phyloP scores from a whole-genome alignment of 805 yeast species.

The Candida golubevii region DNA sequence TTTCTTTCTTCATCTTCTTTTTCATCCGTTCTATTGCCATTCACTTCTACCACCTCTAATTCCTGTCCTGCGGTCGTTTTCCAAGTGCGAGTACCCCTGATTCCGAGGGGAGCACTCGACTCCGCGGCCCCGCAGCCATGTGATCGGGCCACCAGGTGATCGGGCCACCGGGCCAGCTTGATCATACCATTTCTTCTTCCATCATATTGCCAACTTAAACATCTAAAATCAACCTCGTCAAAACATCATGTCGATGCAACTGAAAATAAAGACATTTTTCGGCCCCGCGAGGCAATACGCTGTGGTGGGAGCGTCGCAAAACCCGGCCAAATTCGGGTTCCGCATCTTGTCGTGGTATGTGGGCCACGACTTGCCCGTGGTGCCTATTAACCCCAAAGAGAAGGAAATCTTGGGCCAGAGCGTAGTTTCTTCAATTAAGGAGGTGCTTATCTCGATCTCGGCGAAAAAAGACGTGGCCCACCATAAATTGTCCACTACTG shows the following conservation, averaged over 20 bases:
- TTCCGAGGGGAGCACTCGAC: too few relatives aligned
- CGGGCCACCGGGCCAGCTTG: too few relatives aligned
- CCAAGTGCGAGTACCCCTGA: too few relatives aligned
- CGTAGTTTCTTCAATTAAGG: slow-evolving; percentile 32
- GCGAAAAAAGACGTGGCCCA: slow-evolving; percentile 17
- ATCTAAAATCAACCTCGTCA: too few relatives aligned
- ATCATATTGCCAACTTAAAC: too few relatives aligned
- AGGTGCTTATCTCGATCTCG: slow-evolving; percentile 22
- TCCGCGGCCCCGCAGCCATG: too few relatives aligned
- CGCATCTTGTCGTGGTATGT: slow-evolving; percentile 68
- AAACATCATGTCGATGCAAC: slow-evolving; percentile 33
- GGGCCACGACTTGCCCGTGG: slow-evolving; percentile 50
- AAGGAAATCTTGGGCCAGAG: slow-evolving; percentile 42
- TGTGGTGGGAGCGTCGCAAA: slow-evolving; percentile 69
- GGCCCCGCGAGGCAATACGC: slow-evolving; percentile 50
- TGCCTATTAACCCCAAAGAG: slow-evolving; percentile 62
- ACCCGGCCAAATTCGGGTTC: slow-evolving; percentile 63
- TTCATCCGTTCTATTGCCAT: too few relatives aligned
- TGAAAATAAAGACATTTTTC: slow-evolving; percentile 43
- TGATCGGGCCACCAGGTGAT: too few relatives aligned
- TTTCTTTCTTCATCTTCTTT: too few relatives aligned
- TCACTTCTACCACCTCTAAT: too few relatives aligned
- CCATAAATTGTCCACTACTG: slow-evolving; percentile 26
- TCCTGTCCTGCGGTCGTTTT: too few relatives aligned
- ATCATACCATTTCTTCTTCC: too few relatives aligned